phyloP scores from a whole-genome alignment of 2,329 filamentous ascomycete species.

The Mollisiaceae sp. region DNA sequence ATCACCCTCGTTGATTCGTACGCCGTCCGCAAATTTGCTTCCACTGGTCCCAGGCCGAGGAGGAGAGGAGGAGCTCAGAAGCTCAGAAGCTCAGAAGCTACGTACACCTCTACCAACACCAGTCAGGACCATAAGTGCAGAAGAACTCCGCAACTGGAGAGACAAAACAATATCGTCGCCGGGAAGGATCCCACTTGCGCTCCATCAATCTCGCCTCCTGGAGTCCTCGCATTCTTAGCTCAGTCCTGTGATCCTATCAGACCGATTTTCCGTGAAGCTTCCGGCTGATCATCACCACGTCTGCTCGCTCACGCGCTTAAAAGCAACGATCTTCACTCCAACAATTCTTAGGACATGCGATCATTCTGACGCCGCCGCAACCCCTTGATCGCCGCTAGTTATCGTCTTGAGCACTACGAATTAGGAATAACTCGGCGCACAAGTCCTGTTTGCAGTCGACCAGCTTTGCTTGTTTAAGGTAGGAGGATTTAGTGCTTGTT shows the following conservation, averaged over 20 bases:
- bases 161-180: conserved; percentile 10
- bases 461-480: background rate
- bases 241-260: conserved; percentile 13
- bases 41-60: background rate
- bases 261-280: conserved; percentile 13
- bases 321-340: conserved; percentile 19
- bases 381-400: background rate
- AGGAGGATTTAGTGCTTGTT: background rate
- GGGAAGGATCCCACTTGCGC: background rate
- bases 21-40: background rate
- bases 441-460: background rate
- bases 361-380: background rate
- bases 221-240: background rate
- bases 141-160: background rate
- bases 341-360: background rate
- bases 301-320: conserved; percentile 19
- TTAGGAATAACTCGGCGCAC: background rate
- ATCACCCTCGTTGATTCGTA: background rate
- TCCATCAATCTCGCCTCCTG: background rate
- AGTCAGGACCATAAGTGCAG: background rate
- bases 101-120: background rate
- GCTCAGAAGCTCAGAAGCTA: background rate
- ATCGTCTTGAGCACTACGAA: background rate
- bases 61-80: background rate
- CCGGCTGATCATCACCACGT: conserved; percentile 28